A percentile compares a stretch with the other conserved stretches of the same genome.
Conservation (phyloP, 805 yeast genomes). For the Wickerhamomyces mucosus region DNA sequence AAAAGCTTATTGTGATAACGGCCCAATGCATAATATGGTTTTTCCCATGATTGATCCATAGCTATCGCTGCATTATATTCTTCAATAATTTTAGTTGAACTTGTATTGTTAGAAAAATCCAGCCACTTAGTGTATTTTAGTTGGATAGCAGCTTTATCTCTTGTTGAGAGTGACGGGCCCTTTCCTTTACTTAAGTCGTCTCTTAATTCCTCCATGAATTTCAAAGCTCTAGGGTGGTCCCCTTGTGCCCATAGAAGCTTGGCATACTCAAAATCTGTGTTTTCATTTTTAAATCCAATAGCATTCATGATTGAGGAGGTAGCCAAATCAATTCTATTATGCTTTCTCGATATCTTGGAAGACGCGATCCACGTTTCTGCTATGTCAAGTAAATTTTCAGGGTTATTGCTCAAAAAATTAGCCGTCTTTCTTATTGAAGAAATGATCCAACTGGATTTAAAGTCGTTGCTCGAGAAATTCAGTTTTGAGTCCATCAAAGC, state of each 20-base stretch:
- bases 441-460: conserved; percentile 49
- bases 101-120: conserved; percentile 75
- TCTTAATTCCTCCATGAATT: conserved; percentile 39
- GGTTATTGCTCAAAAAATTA: conserved; percentile 19
- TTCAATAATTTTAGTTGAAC: conserved; percentile 59
- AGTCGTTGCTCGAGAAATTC: conserved; percentile 37
- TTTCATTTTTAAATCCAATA: conserved; percentile 21
- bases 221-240: conserved; percentile 76
- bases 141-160: conserved; percentile 36
- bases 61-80: conserved; percentile 56
- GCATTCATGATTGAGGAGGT: conserved; percentile 60
- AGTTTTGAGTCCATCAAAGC: conserved; percentile 16
- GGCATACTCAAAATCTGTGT: conserved; percentile 67
- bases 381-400: conserved; percentile 21
- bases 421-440: conserved; percentile 51
- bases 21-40: conserved; percentile 74
- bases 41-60: conserved; percentile 55
- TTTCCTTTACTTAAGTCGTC: conserved; percentile 5
- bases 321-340: conserved; percentile 63
- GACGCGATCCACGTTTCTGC: conserved; percentile 48
- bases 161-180: conserved; percentile 6
- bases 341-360: conserved; percentile 57
- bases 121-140: conserved; percentile 83
- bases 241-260: conserved; percentile 85
- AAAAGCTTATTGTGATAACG: conserved; percentile 67